Conservation (phyloP, 257 asterid genomes). For the Ligustrum vulgare region DNA sequence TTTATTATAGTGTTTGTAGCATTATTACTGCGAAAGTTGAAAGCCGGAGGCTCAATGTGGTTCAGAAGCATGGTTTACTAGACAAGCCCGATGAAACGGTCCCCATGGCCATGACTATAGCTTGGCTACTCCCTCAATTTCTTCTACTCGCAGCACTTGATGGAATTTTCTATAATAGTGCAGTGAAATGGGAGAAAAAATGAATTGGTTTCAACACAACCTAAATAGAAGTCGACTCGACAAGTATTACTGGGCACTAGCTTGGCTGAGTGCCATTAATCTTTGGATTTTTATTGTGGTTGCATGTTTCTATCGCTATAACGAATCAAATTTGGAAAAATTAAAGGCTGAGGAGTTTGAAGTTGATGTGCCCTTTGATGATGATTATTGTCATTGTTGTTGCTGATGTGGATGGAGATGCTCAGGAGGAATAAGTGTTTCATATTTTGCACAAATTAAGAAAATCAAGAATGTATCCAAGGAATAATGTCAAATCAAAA, state of each 20-base stretch:
- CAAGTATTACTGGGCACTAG: conserved; percentile 46
- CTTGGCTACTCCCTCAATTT: no score
- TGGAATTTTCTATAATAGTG: conserved; percentile 26
- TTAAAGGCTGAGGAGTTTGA: conserved; percentile 24
- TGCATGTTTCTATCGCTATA: conserved; percentile 28
- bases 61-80: conserved; percentile 32
- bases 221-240: conserved; percentile 45
- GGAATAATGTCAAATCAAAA: no score
- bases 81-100: conserved; percentile 39
- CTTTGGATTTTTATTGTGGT: conserved; percentile 32
- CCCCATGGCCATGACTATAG: conserved; percentile 45
- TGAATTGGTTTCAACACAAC: conserved; percentile 43
- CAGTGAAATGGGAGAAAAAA: conserved; percentile 26
- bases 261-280: conserved; percentile 44
- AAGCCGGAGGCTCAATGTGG: conserved; percentile 34
- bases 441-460: no score
- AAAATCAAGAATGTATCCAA: no score
- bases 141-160: conserved; percentile 25
- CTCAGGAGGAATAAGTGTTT: no score
- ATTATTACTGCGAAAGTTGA: conserved; percentile 56
- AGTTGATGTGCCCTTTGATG: conserved; percentile 26
- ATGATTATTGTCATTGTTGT: conserved; percentile 1
- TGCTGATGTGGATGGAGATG: conserved; percentile 21
- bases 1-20: conserved; percentile 35
- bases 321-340: conserved; percentile 26